These are phyloP conservation scores for Vigna nakashimae DNA, from an alignment of 306 rosid genomes.

Conservation along the genomic window DNA sequence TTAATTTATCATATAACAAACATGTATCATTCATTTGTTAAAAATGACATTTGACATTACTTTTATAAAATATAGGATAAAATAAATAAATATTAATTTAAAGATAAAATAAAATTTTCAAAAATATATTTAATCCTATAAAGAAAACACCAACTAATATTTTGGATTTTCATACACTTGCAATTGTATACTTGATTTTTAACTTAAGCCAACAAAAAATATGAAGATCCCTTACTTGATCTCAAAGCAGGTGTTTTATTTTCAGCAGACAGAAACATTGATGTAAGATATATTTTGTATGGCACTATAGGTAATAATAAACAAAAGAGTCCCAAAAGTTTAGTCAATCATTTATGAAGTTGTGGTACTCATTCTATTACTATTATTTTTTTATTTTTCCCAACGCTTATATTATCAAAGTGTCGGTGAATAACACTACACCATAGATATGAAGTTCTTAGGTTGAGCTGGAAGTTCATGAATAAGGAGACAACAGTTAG, in stretches of 20 bases:
- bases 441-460: not conserved
- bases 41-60: too few species aligned
- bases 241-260: not conserved
- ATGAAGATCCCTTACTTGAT: not conserved
- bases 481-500: not conserved
- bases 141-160: too few species aligned
- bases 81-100: too few species aligned
- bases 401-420: not conserved
- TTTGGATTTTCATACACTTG: too few species aligned
- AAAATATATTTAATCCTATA: too few species aligned
- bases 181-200: too few species aligned
- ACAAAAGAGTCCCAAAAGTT: not conserved
- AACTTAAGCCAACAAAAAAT: too few species aligned
- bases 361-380: not conserved
- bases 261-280: not conserved
- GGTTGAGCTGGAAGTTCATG: not conserved
- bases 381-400: not conserved
- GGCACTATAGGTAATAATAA: not conserved
- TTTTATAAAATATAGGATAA: too few species aligned
- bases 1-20: too few species aligned
- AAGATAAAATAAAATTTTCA: too few species aligned
- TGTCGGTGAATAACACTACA: slow-evolving; percentile 18
- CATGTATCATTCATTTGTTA: too few species aligned
- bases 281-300: not conserved
- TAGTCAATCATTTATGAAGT: too few species aligned